Evolutionary conservation across 2,329 filamentous ascomycete genomes (phyloP), one percentile per base, ranked within the genome.

Genomic region (Fusarium pilosicola): DNA sequence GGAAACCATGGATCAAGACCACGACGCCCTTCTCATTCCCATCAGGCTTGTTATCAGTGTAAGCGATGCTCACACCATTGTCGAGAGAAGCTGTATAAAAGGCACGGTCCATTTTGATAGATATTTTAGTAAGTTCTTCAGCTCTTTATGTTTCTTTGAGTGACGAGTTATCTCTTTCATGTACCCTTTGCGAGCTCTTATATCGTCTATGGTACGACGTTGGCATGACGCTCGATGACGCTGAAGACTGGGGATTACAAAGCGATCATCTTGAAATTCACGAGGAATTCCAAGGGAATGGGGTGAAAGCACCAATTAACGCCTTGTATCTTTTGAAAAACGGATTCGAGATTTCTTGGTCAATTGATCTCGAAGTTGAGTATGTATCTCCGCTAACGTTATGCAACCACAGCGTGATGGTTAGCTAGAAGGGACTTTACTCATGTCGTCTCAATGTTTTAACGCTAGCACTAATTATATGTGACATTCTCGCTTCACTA

Each of bases 141-240:
- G n/a, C 13, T 18, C 11, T 32, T 24, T 9, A 3, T 24, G 22
- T 5, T 34, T 20, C 48, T 51, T 51, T 34, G 12, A 34, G 5
- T 51, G 8, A 0, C 1, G 15, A 34, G 8, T 5, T 22, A 3
- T 39, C 24, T 22, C 26, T 20, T 18, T 20, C 9, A 17, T 9
- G 18, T 8, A 5, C 10, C 12, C 15, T 8, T 3, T 15, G 22
- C 6, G 15, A 42, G 24, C 10, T n/a, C 44, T 68, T 49, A 49
- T 68, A 62, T 17, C n/a, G 5, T 17, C 17, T 36, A 1, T 18
- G n/a, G 14, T 24, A 22, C 17, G 41, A 45, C 28, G n/a, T 34
- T 28, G 24, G 10, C 32, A 70, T 71, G 65, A 70, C 60, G 66
- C 49, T 70, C 55, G 44, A 70, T 65, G 66, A 54, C 66, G 60